A percentile compares a stretch with the other conserved stretches of the same genome.
Evolutionary conservation across 129 eudicot species (phyloP).

Genomic region (Silybum marianum): DNA sequence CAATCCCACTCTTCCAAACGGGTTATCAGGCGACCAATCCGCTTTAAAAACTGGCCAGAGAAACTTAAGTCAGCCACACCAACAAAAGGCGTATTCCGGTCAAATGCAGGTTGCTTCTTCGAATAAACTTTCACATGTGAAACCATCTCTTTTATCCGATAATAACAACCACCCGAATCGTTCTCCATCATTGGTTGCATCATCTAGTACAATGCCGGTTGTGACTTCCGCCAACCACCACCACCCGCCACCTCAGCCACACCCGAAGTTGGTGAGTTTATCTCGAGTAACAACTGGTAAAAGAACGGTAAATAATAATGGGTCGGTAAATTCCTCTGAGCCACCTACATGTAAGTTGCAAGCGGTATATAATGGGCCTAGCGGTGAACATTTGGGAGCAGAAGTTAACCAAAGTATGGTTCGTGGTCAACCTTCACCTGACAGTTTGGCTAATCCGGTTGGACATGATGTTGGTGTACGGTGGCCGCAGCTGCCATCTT

Average conservation of each 20-base stretch:
- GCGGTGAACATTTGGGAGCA: constrained; percentile 24
- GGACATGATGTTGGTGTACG: constrained; percentile 43
- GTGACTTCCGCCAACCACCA: constrained; percentile 40
- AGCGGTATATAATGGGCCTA: constrained; percentile 22
- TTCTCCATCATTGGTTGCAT: constrained; percentile 27
- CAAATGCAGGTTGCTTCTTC: constrained; percentile 25
- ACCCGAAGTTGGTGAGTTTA: constrained; percentile 44
- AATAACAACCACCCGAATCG: constrained; percentile 38
- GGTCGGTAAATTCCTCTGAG: constrained; percentile 43
- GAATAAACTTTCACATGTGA: constrained; percentile 13
- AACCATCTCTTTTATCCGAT: constrained; percentile 28
- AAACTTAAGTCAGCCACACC: constrained; percentile 24
- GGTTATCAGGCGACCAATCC: constrained; percentile 43
- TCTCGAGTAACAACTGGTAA: constrained; percentile 36
- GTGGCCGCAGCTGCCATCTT: constrained; percentile 35
- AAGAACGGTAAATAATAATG: constrained; percentile 31
- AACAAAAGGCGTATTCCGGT: constrained; percentile 37
- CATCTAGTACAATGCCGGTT: constrained; percentile 24
- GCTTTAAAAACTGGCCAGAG: constrained; percentile 42
- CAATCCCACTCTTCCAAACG: constrained; percentile 25
- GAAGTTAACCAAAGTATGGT: constrained; percentile 33
- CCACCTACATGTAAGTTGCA: constrained; percentile 36
- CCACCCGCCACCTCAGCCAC: constrained; percentile 30
- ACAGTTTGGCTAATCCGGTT: constrained; percentile 27
- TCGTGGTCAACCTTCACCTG: constrained; percentile 40